Evolutionary conservation across 441 rosid species (phyloP), one percentile per base, ranked within the genome.

Genomic region (Brassica balearica): DNA sequence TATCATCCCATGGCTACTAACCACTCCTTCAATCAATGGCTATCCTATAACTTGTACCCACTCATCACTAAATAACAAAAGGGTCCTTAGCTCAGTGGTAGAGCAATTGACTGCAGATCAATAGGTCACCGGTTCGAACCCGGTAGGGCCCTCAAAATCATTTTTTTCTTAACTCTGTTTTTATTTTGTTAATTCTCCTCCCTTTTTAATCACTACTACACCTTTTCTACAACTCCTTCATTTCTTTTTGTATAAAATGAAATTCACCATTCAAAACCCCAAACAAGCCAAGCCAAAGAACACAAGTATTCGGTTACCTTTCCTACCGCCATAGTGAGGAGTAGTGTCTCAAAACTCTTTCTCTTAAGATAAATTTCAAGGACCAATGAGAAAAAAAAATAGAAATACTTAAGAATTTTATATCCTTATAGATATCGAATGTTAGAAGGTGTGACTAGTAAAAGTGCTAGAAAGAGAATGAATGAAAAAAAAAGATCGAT

Each of bases 21-120:
- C 14, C 20, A 17, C 23, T 55, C 23, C 23, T 55, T 15, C 60
- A 55, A 36, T 5, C 69, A 65, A 19, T 38, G 8, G 9, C 10
- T 65, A 65, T 38, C 3, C 5, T 14, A 10, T 34, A 38, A 5
- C 0, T 5, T 5, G 34, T 29, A 29, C 34, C 9, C n/a, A 3
- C 14, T 43, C 51, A 11, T 11, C 2, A 10, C 4, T 65, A 25
- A 0, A 8, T 17, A 72, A 2, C 19, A 63, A 19, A 2, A n/a
- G 93, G 92, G 91, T 87, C 88, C 83, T 85, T 92, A 85, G 95
- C 95, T 94, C 93, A 91, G 97, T 88, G 89, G 97, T 91, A 88
- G 93, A 92, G 97, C 92, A 94, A 85, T 90, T 91, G 95, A 90
- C 95, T 91, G 90, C 91, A 89, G 93, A 90, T 93, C 90, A 92